phyloP scores from a whole-genome alignment of 2,329 filamentous ascomycete species.

The Alternaria metachromatica region DNA sequence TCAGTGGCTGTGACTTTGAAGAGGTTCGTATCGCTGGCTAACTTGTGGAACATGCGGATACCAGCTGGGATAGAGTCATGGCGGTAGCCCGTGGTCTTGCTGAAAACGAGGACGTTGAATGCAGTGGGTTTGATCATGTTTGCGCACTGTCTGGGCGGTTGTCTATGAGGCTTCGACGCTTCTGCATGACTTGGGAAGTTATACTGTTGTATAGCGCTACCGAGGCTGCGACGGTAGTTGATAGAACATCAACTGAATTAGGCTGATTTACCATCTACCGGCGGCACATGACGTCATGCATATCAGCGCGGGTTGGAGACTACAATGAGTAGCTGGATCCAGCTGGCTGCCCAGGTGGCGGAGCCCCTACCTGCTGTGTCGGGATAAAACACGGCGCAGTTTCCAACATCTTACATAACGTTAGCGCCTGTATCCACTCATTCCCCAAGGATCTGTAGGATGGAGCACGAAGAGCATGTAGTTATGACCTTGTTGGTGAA shows the following conservation, averaged over 20 bases:
- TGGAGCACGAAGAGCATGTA: too few relatives aligned
- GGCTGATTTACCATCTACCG: not conserved
- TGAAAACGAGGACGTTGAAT: conserved; percentile 32
- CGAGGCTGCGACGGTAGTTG: not conserved
- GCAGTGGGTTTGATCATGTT: not conserved
- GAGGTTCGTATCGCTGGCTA: conserved; percentile 4
- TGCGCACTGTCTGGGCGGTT: not conserved
- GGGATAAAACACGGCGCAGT: not conserved
- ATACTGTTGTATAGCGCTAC: not conserved
- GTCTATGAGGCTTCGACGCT: too few relatives aligned
- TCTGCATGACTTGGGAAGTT: not conserved
- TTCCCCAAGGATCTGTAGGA: not conserved
- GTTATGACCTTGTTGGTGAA: too few relatives aligned
- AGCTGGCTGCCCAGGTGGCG: not conserved
- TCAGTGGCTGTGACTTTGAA: conserved; percentile 27
- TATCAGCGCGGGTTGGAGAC: not conserved
- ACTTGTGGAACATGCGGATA: conserved; percentile 18
- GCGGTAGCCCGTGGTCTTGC: conserved; percentile 37
- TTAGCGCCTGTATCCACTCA: fast-evolving
- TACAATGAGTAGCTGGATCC: not conserved
- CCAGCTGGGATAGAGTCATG: conserved; percentile 33
- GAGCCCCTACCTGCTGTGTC: not conserved
- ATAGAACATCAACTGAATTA: not conserved
- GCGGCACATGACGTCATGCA: not conserved
- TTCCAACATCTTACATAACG: fast-evolving